A percentile compares a stretch with the other conserved stretches of the same genome.
Evolutionary conservation across 768 basidiomycete species (phyloP).

Genomic region (Lactifluus piperatus): DNA sequence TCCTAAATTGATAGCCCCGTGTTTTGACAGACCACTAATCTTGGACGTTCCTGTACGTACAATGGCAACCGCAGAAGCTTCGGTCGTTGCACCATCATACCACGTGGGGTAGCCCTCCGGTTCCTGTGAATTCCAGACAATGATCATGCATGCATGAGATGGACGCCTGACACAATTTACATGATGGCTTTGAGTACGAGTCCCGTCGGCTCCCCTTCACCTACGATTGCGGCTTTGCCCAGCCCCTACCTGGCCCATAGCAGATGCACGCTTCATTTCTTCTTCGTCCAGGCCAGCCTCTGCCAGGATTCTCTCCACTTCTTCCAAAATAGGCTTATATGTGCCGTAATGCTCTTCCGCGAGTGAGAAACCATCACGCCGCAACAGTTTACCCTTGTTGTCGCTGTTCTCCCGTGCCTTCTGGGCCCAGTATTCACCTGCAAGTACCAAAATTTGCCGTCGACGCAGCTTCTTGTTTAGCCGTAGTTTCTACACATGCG

Average conservation of each 20-base stretch:
- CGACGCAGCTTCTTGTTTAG: neutral
- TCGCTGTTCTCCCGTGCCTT: slow-evolving; percentile 53
- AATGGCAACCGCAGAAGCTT: neutral
- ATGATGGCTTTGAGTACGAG: neutral
- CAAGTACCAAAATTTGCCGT: neutral
- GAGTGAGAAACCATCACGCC: slow-evolving; percentile 68
- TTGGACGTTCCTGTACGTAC: neutral
- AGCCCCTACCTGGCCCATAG: slow-evolving; percentile 28
- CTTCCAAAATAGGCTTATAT: slow-evolving; percentile 75
- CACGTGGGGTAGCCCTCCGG: neutral
- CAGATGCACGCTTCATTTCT: slow-evolving; percentile 56
- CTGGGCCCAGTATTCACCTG: slow-evolving; percentile 75
- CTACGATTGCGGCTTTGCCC: slow-evolving; percentile 46
- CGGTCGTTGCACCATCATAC: neutral
- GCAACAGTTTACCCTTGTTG: slow-evolving; percentile 67
- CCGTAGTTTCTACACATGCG: neutral
- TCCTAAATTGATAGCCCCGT: neutral
- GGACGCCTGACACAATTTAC: neutral
- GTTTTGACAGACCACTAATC: neutral
- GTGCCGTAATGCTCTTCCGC: slow-evolving; percentile 67
- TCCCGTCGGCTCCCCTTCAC: slow-evolving; percentile 16
- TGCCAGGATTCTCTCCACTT: slow-evolving; percentile 74
- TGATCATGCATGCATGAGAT: too few species aligned
- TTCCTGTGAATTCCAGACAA: neutral
- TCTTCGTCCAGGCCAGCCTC: slow-evolving; percentile 83